Evolutionary conservation across 164 flowering plant genomes (phyloP).

Genomic region (Tetrastigma voinierianum): DNA sequence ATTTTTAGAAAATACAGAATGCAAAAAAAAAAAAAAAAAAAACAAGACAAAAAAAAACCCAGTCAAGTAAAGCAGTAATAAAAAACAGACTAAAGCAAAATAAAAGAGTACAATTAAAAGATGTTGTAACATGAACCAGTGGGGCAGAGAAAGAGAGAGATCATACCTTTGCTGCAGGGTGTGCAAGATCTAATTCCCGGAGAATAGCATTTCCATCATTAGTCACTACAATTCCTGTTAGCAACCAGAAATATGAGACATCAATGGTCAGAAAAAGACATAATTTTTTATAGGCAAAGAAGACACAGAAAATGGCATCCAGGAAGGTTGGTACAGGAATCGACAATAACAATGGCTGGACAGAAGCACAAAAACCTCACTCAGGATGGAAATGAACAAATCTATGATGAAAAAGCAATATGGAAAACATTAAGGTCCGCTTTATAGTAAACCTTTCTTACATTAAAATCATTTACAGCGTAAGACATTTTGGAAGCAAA

Average conservation of each 20-base stretch:
- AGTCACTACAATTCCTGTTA: slow-evolving; percentile 87
- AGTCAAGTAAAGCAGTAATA: too few species aligned
- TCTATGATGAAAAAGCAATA: not conserved
- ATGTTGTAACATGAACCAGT: not conserved
- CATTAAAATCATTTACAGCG: too few species aligned
- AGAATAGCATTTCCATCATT: slow-evolving; percentile 98
- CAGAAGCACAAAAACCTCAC: not conserved
- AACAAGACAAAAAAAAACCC: not conserved
- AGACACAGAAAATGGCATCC: not conserved
- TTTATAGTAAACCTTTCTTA: too few species aligned
- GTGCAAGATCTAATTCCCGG: slow-evolving; percentile 90
- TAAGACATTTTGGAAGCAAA: too few species aligned
- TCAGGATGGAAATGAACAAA: not conserved
- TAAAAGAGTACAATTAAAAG: too few species aligned
- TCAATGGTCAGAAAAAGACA: not conserved
- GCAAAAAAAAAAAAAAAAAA: not conserved
- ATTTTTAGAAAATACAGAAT: not conserved
- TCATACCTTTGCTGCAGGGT: slow-evolving; percentile 91
- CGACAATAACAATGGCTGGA: not conserved
- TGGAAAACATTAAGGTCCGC: not conserved
- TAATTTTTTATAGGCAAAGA: too few species aligned
- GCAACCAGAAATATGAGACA: not conserved
- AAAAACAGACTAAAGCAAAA: too few species aligned
- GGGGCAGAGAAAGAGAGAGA: not conserved
- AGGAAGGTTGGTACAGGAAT: not conserved